Evolutionary conservation across 2,329 filamentous ascomycete genomes (phyloP), one percentile per base, ranked within the genome.

Genomic region (Westerdykella aurantiaca): DNA sequence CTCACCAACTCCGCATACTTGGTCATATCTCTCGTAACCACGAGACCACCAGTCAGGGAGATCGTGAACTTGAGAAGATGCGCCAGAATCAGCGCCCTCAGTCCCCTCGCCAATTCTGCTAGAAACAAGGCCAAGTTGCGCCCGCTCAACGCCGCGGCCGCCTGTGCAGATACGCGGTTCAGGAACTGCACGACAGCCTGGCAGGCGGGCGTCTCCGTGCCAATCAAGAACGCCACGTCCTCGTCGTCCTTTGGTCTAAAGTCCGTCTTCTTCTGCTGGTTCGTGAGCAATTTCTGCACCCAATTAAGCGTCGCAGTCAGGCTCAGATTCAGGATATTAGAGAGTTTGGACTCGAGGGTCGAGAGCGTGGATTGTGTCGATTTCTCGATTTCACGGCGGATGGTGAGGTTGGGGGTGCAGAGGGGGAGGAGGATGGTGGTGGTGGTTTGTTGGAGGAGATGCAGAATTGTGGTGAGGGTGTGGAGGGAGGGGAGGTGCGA

Each of bases 41-140:
- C 93, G 38, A 98, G 79, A 2, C 89, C 93, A 48, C 93, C 93
- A 0, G 91, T 90, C 34, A 90, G 88, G 55, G 89, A 95, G 53
- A 98, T 88, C 48, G 85, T 82, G 71, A 95, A 98, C 60, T 88
- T 89, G 61, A 95, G 93, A 70, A 97, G 88, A 69, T 98, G 93
- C 49, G 93, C 87, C 50, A 98, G 82, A 4, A 98, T 78, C 9
- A 94, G 78, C 39, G 78, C 72, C 53, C 90, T 83, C 31, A 95
- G 76, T 9, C 85, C 84, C 12, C 90, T 72, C 1, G 88, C 90
- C 17, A 97, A 79, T 69, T 97, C 91, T 47, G 83, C 84, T 42
- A 85, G 82, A 63, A 97, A 87, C 39, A 84, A 78, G 43, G 87
- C 83, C 1, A 95, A 78, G 56, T 97, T 97, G 34, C 84, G 80